Base-by-base conservation (phyloP, 345 rosid species). In the Citrus australasica region DNA sequence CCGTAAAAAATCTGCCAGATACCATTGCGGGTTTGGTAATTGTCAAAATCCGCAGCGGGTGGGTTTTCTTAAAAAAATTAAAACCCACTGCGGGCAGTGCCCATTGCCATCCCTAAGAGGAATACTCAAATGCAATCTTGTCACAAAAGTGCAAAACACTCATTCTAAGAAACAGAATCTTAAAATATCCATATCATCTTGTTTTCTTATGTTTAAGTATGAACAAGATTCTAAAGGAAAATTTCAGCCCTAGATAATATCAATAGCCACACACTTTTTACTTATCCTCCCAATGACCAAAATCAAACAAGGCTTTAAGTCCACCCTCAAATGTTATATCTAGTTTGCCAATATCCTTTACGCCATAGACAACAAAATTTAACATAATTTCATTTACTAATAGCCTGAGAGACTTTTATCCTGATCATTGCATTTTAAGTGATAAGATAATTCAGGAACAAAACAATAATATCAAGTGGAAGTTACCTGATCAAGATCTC, bases 401-500 rank as follows among this genome's bases (percentile, higher is more conserved):
- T 76, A 56, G 4, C 46, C 28, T 28, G 5, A 3, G 35, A 24
- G 24, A 62, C 7, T 63, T 11, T 11, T 64, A 14, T 51, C n/a
- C 2, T 7, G 51, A 10, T 3, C 9, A 48, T 51, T 35, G 35
- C 40, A 25, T 56, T 58, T 7, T 6, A 25, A 24, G 27, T 8
- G 10, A 14, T 10, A 37, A 19, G 6, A 61, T 78, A 9, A 4
- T 32, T 17, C 40, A 24, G 46, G 46, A 9, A 21, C 28, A 33
- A 77, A 32, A 67, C 9, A 27, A 37, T 22, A 42, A 33, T 51
- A 61, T 22, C 33, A 40, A 55, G 62, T 71, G 7, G 17, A 79
- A 63, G 69, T 63, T 82, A 93, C 98, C 98, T 92, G 83, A 95
- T 93, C 87, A 93, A 84, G 85, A 92, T 90, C 90, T 95, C 98